Conservation (phyloP, 2,329 filamentous ascomycete genomes). For the Helotiales sp. region DNA sequence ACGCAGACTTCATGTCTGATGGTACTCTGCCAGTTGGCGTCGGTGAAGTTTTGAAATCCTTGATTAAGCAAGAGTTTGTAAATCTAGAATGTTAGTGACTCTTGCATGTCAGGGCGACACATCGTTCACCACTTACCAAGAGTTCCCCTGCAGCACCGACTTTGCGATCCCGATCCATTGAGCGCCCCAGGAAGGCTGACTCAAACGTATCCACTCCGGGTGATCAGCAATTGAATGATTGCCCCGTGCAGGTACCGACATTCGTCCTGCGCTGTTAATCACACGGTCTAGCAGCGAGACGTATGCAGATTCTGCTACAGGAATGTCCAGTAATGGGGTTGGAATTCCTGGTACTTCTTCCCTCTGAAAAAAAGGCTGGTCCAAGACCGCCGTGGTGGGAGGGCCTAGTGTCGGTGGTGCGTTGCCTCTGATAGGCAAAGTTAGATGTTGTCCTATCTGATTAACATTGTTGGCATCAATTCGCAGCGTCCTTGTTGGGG, state of each 20-base stretch:
- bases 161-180: not conserved
- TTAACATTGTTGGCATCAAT: not conserved
- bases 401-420: too few relatives aligned
- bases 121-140: constrained; percentile 19
- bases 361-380: too few relatives aligned
- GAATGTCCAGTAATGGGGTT: not conserved
- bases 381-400: too few relatives aligned
- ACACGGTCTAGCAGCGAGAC: not conserved
- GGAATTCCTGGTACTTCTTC: not conserved
- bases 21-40: constrained; percentile 48
- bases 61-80: not conserved
- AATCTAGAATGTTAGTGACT: not conserved
- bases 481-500: not conserved
- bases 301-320: not conserved
- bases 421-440: not conserved
- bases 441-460: not conserved
- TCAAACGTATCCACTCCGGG: not conserved
- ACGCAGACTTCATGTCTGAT: constrained; percentile 42
- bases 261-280: not conserved
- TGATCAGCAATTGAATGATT: not conserved
- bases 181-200: not conserved
- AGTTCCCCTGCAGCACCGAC: constrained; percentile 25
- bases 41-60: constrained; percentile 35
- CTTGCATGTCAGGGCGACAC: too few relatives aligned
- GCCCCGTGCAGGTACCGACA: not conserved